phyloP scores from a whole-genome alignment of 257 asterid species.

The Nicotiana attenuata region DNA sequence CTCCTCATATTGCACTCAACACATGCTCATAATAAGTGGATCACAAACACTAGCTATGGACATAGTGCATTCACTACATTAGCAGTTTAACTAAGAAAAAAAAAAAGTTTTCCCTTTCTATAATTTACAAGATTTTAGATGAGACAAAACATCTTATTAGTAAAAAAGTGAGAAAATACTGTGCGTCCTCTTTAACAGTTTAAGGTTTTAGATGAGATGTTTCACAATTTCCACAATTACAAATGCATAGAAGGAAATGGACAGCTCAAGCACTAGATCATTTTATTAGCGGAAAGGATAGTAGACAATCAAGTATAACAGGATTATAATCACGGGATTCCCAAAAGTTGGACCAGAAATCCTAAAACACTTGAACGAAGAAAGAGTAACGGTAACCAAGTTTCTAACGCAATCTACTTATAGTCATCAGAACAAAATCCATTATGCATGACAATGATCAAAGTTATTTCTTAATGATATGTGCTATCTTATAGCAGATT shows the following conservation, averaged over 20 bases:
- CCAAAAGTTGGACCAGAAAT: not conserved
- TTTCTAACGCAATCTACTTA: not conserved
- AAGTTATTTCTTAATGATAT: not conserved
- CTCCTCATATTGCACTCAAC: not conserved
- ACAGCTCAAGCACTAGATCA: not conserved
- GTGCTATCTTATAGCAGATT: not conserved
- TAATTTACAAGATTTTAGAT: not conserved
- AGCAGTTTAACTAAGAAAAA: not conserved
- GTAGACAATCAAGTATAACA: not conserved
- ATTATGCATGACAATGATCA: not conserved
- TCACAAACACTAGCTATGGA: not conserved
- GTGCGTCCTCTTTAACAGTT: not conserved
- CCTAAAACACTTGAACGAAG: not conserved
- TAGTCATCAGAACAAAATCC: not conserved
- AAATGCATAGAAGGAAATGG: not conserved
- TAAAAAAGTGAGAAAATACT: not conserved
- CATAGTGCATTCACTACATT: not conserved
- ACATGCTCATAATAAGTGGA: not conserved
- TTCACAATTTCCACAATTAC: not conserved
- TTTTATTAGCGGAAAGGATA: not conserved
- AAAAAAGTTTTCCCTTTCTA: not conserved
- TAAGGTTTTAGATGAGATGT: not conserved
- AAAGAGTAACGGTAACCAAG: not conserved
- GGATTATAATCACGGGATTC: not conserved
- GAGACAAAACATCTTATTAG: not conserved